Evolutionary conservation across 2,329 filamentous ascomycete genomes (phyloP).

Genomic region (Cercospora sesami): DNA sequence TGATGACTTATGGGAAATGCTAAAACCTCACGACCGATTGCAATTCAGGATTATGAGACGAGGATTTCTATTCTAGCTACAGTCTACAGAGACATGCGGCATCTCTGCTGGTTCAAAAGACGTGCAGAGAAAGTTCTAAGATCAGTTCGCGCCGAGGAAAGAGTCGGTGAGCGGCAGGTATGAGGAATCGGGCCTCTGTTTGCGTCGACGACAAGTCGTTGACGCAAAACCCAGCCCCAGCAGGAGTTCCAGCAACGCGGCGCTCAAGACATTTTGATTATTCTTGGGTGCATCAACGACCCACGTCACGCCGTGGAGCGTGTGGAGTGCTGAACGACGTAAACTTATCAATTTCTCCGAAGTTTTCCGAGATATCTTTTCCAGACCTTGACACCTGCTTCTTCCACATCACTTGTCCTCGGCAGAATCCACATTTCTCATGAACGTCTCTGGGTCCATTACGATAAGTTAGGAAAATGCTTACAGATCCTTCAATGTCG

Average conservation of each 20-base stretch:
- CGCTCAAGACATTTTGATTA: background rate
- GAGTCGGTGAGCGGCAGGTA: background rate
- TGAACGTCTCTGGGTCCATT: background rate
- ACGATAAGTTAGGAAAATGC: background rate
- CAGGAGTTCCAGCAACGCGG: background rate
- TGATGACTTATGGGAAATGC: background rate
- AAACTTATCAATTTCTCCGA: slow-evolving; percentile 1
- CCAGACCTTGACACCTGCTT: background rate
- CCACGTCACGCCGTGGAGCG: background rate
- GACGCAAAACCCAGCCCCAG: background rate
- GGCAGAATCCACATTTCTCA: background rate
- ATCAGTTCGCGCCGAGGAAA: background rate
- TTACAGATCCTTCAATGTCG: background rate
- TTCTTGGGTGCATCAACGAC: background rate
- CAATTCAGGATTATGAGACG: background rate
- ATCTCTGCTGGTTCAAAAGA: background rate
- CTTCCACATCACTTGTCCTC: background rate
- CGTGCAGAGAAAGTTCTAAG: background rate
- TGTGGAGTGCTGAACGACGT: slow-evolving; percentile 1
- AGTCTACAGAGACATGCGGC: background rate
- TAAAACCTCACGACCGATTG: background rate
- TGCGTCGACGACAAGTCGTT: background rate
- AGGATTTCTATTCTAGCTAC: background rate
- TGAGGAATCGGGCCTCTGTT: background rate
- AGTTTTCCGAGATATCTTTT: slow-evolving; percentile 1